Evolutionary conservation across 805 yeast species (phyloP), one percentile per base, ranked within the genome.

Genomic region (Candida nemodendra): DNA sequence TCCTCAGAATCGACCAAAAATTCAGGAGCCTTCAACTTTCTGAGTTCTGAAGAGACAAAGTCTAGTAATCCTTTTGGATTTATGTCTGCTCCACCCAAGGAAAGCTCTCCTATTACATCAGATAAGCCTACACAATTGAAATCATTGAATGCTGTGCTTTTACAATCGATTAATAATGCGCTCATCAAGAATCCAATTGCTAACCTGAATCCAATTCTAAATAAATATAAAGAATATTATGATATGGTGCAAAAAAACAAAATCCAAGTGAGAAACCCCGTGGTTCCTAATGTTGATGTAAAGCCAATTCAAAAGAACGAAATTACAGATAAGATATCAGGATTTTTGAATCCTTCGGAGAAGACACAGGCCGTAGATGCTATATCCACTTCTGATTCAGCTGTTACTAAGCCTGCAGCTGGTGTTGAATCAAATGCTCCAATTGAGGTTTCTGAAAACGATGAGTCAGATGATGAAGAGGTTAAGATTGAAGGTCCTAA

Each of bases 401-500:
- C 36, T 11, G 16, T 12, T 11, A 18, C n/a, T 18, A 15, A 26
- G 14, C 25, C 30, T 13, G 32, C 38, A 15, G 32, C 16, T 5
- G n/a, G n/a, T n/a, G 34, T 7, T 7, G 34, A 32, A 21, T 16
- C 24, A 19, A 14, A n/a, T n/a, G 9, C 19, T 15, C 7, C 9
- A n/a, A 17, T 14, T 17, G 53, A 43, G 1, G 47, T 41, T 2
- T 7, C 7, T 7, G 24, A 21, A 11, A 53, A 54, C 3, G 59
- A 59, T 6, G 67, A 57, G 2, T 65, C 72, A 3, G 79, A 71
- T 3, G 81, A 74, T 21, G 39, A 38, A 13, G 80, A 74, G 16
- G 59, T 79, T 23, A 80, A 78, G 55, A 72, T 82, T 15, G 74
- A 83, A 58, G 95, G 95, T 2, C 95, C 95, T 12, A 60, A 67